These are phyloP conservation scores for Carallia brachiata DNA, from an alignment of 345 rosid species.

Conservation along the genomic window DNA sequence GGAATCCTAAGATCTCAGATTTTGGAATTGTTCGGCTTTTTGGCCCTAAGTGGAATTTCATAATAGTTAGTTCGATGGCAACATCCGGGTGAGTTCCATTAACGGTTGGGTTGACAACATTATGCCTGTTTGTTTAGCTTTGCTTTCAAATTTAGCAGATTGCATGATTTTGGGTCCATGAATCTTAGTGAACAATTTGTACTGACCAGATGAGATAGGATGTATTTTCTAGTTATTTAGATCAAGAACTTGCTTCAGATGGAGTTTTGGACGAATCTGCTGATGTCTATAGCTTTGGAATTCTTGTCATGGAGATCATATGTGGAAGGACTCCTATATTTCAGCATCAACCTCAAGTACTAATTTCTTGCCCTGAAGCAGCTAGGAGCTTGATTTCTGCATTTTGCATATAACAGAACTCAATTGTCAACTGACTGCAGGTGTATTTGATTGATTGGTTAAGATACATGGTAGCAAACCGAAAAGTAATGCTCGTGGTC, in stretches of 20 bases:
- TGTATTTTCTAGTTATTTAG: slow-evolving; percentile 30
- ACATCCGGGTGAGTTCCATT: slow-evolving; percentile 26
- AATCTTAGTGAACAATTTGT: background rate
- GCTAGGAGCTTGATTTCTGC: background rate
- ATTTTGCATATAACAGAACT: background rate
- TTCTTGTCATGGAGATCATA: slow-evolving; percentile 71
- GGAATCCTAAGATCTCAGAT: slow-evolving; percentile 74
- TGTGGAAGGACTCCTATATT: slow-evolving; percentile 54
- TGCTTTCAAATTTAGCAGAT: background rate
- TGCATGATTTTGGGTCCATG: background rate
- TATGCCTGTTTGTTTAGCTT: too few species aligned
- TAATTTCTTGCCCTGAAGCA: background rate
- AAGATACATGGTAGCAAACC: slow-evolving; percentile 59
- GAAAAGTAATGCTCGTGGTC: slow-evolving; percentile 40
- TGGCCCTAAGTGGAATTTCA: slow-evolving; percentile 13
- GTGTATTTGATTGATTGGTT: slow-evolving; percentile 60
- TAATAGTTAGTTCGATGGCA: slow-evolving; percentile 16
- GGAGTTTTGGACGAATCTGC: slow-evolving; percentile 32
- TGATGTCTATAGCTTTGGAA: slow-evolving; percentile 68
- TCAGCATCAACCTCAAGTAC: slow-evolving; percentile 48
- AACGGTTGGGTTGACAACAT: too few species aligned
- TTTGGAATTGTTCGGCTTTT: slow-evolving; percentile 40
- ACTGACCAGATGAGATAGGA: background rate
- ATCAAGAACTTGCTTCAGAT: slow-evolving; percentile 27
- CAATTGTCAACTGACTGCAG: slow-evolving; percentile 29